phyloP scores from a whole-genome alignment of 1,284 basidiomycete species.

The Phylloboletellus chloephorus region DNA sequence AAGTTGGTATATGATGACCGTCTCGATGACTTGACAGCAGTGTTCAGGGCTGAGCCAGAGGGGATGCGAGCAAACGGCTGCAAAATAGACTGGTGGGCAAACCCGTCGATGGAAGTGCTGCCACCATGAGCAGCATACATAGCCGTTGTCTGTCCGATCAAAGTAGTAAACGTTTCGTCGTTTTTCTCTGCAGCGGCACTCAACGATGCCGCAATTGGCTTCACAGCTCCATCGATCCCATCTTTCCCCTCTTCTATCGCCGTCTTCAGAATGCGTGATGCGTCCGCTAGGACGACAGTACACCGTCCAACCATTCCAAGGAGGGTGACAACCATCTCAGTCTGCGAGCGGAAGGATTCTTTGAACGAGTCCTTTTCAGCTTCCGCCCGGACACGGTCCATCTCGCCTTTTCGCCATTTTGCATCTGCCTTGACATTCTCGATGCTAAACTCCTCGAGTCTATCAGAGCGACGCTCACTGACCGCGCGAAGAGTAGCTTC shows the following conservation, averaged over 20 bases:
- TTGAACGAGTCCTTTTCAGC: slow-evolving; percentile 65
- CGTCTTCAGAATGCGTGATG: slow-evolving; percentile 49
- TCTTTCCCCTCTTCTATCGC: slow-evolving; percentile 42
- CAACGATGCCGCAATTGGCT: slow-evolving; percentile 47
- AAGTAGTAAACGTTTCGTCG: slow-evolving; percentile 56
- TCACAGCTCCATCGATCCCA: slow-evolving; percentile 36
- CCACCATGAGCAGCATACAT: slow-evolving; percentile 42
- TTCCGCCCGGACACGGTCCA: slow-evolving; percentile 68
- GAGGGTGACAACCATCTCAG: slow-evolving; percentile 63
- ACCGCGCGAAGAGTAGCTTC: slow-evolving; percentile 78
- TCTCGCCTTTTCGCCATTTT: slow-evolving; percentile 59
- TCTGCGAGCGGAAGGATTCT: slow-evolving; percentile 60
- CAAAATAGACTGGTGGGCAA: slow-evolving; percentile 37
- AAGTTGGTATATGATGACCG: slow-evolving; percentile 45
- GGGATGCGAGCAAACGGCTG: slow-evolving; percentile 36
- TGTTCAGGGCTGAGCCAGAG: slow-evolving; percentile 47
- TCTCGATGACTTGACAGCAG: slow-evolving; percentile 36
- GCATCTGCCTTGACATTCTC: slow-evolving; percentile 74
- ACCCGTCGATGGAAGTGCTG: slow-evolving; percentile 35
- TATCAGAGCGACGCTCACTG: slow-evolving; percentile 73
- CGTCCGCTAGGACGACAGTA: slow-evolving; percentile 68
- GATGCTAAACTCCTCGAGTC: slow-evolving; percentile 67
- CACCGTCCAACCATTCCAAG: slow-evolving; percentile 77
- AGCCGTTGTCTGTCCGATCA: slow-evolving; percentile 61
- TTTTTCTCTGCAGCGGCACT: slow-evolving; percentile 59